These are phyloP conservation scores for Backusella parvicylindrica DNA, from an alignment of 192 early-diverging fungal genomes.

Conservation along the genomic window DNA sequence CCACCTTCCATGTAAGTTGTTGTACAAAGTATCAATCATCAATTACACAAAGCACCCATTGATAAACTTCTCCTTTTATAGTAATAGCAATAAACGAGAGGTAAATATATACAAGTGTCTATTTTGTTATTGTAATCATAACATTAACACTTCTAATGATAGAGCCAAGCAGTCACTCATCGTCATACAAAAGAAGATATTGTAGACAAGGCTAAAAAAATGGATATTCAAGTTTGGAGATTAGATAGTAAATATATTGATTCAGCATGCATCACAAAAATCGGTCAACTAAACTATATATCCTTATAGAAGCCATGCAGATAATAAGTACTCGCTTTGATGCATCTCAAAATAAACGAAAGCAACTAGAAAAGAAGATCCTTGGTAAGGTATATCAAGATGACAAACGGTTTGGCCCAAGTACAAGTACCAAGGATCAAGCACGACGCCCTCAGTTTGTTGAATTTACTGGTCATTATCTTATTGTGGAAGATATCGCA, in stretches of 20 bases:
- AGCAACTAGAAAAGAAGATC: not conserved
- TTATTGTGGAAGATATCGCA: constrained; percentile 11
- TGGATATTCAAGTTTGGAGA: constrained; percentile 14
- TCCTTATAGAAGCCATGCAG: not conserved
- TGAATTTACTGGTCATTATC: constrained; percentile 4
- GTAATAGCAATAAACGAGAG: not conserved
- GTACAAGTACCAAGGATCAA: not conserved
- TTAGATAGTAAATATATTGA: constrained; percentile 8
- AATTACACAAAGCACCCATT: not conserved
- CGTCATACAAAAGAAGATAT: constrained; percentile 8
- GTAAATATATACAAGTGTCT: not conserved
- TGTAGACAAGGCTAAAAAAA: constrained; percentile 1
- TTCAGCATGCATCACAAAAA: not conserved
- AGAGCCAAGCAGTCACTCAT: not conserved
- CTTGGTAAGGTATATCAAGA: constrained; percentile 5
- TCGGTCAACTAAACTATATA: not conserved
- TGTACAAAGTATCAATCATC: not conserved
- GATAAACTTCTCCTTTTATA: not conserved
- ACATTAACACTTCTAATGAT: not conserved
- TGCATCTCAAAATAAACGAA: not conserved
- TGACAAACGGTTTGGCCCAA: constrained; percentile 15
- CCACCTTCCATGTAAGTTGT: not conserved
- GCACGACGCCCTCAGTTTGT: constrained; percentile 11
- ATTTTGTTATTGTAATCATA: not conserved
- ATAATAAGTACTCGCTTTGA: not conserved